Evolutionary conservation across 495 filamentous ascomycete genomes (phyloP).

Genomic region (Podospora pseudoanserina): DNA sequence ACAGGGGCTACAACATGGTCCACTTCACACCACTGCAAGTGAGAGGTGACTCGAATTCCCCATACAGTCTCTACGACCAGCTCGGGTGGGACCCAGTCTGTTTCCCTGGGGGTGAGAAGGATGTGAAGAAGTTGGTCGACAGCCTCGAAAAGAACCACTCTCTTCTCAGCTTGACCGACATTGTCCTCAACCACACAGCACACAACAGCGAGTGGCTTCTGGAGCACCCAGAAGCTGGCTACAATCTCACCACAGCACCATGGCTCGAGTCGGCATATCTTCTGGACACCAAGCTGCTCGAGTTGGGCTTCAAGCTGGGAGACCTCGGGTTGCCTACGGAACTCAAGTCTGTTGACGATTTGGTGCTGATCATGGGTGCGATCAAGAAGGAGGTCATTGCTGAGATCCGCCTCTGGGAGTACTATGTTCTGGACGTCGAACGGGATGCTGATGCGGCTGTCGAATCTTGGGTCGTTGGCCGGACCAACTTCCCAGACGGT

Average conservation of each 20-base stretch:
- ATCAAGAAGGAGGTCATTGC: constrained; percentile 76
- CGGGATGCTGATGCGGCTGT: constrained; percentile 64
- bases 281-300: constrained; percentile 77
- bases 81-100: constrained; percentile 73
- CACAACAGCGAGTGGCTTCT: constrained; percentile 93
- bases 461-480: constrained; percentile 63
- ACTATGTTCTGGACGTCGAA: constrained; percentile 78
- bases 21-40: constrained; percentile 95
- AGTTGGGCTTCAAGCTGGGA: constrained; percentile 67
- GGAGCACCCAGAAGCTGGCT: constrained; percentile 92
- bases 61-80: constrained; percentile 95
- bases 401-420: constrained; percentile 83
- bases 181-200: constrained; percentile 98
- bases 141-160: constrained; percentile 83
- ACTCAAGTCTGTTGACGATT: constrained; percentile 64
- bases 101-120: constrained; percentile 84
- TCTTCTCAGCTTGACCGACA: constrained; percentile 86
- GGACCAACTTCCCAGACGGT: constrained; percentile 45
- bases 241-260: constrained; percentile 88
- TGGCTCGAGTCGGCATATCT: constrained; percentile 87
- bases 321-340: constrained; percentile 68
- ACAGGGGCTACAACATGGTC: constrained; percentile 95
- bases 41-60: constrained; percentile 87
- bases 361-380: constrained; percentile 79
- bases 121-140: constrained; percentile 69